These are phyloP conservation scores for Diospyros lotus DNA, from an alignment of 148 eudicot species.

Conservation along the genomic window DNA sequence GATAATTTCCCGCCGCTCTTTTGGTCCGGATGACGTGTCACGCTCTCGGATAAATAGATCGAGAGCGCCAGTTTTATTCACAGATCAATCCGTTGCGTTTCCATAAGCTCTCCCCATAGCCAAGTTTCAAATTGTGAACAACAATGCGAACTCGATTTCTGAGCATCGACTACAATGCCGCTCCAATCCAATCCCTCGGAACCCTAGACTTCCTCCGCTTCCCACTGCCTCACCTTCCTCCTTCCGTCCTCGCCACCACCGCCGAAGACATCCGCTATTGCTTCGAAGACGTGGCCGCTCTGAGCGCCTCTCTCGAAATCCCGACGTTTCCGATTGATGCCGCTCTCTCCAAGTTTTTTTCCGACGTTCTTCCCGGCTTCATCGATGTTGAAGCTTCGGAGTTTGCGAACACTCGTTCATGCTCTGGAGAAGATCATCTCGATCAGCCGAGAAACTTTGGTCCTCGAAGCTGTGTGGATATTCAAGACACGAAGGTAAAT, in stretches of 20 bases:
- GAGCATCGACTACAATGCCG: slow-evolving; percentile 27
- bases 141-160: slow-evolving; percentile 74
- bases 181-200: slow-evolving; percentile 22
- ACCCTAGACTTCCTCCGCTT: slow-evolving; percentile 58
- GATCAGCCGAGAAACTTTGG: slow-evolving; percentile 1
- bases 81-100: background rate
- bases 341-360: slow-evolving; percentile 59
- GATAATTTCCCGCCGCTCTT: too few relatives aligned
- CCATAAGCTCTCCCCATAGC: background rate
- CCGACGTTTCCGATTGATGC: slow-evolving; percentile 34
- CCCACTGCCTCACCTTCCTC: slow-evolving; percentile 43
- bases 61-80: too few relatives aligned
- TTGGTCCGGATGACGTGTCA: too few relatives aligned
- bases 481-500: slow-evolving; percentile 10
- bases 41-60: too few relatives aligned
- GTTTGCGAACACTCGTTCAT: slow-evolving; percentile 5
- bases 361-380: slow-evolving; percentile 55
- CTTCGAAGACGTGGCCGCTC: slow-evolving; percentile 26
- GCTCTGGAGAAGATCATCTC: background rate
- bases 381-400: slow-evolving; percentile 21
- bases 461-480: background rate
- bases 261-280: slow-evolving; percentile 17
- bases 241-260: slow-evolving; percentile 15
- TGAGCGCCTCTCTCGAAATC: slow-evolving; percentile 26
- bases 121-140: background rate